Conservation (phyloP, 2,329 filamentous ascomycete genomes). For the Daldinia sp. region DNA sequence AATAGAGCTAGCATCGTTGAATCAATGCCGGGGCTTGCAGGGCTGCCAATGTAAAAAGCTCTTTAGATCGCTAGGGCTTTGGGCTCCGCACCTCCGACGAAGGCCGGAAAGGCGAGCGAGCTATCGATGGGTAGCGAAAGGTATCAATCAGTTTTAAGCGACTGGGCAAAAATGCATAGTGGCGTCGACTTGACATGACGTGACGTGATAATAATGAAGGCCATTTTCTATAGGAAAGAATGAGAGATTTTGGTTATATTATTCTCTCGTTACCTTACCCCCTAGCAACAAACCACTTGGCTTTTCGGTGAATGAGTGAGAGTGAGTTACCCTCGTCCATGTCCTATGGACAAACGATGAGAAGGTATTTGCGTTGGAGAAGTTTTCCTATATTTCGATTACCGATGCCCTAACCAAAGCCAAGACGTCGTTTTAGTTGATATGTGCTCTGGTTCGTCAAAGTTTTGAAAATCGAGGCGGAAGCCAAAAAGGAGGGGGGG, state of each 20-base stretch:
- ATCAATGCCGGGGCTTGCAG: conserved; percentile 42
- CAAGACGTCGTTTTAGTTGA: conserved; percentile 5
- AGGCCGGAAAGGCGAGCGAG: conserved; percentile 26
- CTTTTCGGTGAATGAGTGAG: neutral
- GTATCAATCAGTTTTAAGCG: conserved; percentile 11
- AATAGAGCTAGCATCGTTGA: conserved; percentile 31
- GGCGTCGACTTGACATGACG: conserved; percentile 41
- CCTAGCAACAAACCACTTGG: neutral
- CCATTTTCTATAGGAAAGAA: neutral
- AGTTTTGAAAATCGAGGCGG: conserved; percentile 15
- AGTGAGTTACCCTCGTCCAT: too few relatives aligned
- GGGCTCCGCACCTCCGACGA: conserved; percentile 31
- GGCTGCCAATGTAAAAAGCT: neutral
- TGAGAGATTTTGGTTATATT: conserved; percentile 30
- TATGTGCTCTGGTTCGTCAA: conserved; percentile 5
- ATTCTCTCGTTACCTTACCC: conserved; percentile 4
- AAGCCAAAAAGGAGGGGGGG: conserved; percentile 9
- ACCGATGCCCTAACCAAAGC: conserved; percentile 4
- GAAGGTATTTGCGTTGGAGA: conserved; percentile 3
- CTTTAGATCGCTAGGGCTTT: neutral
- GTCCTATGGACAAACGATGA: neutral
- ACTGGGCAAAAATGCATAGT: conserved; percentile 35
- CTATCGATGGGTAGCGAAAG: neutral
- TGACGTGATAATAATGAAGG: conserved; percentile 35
- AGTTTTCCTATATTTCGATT: conserved; percentile 8